Evolutionary conservation across 2,329 filamentous ascomycete genomes (phyloP).

Genomic region (Rhinocladiella similis): DNA sequence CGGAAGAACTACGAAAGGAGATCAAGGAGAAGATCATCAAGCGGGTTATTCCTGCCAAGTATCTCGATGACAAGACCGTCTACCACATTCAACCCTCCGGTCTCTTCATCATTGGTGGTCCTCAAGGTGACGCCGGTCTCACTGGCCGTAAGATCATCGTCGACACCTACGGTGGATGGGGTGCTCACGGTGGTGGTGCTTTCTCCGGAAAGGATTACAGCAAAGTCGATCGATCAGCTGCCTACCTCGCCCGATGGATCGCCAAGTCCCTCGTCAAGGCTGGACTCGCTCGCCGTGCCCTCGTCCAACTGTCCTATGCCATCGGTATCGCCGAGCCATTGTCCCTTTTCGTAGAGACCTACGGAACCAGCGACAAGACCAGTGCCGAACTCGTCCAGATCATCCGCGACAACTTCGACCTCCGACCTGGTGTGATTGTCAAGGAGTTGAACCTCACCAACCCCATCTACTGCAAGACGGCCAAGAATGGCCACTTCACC

Average conservation of each 20-base stretch:
- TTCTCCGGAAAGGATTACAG: conserved; percentile 99
- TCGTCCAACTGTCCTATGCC: conserved; percentile 98
- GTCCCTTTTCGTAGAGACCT: conserved; percentile 96
- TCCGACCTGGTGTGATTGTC: conserved; percentile 97
- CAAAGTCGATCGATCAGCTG: conserved; percentile 98
- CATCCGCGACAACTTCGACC: conserved; percentile 94
- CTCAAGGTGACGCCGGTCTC: conserved; percentile 97
- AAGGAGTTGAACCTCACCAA: conserved; percentile 92
- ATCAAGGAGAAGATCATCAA: conserved; percentile 97
- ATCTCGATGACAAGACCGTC: conserved; percentile 87
- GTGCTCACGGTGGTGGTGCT: conserved; percentile 98
- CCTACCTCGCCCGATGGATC: conserved; percentile 97
- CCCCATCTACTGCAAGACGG: conserved; percentile 97
- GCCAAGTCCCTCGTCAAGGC: conserved; percentile 95
- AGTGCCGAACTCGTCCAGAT: conserved; percentile 94
- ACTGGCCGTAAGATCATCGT: conserved; percentile 99
- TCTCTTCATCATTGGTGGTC: conserved; percentile 98
- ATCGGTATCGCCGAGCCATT: conserved; percentile 98
- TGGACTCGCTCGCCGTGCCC: conserved; percentile 83
- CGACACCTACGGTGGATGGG: conserved; percentile 99
- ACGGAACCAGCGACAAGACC: conserved; percentile 87
- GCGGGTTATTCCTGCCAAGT: conserved; percentile 87
- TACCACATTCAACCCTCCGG: conserved; percentile 99
- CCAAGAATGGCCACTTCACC: conserved; percentile 99
- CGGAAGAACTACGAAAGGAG: conserved; percentile 89